phyloP scores from a whole-genome alignment of 208 protist genomes.

The Acanthamoeba castellanii region DNA sequence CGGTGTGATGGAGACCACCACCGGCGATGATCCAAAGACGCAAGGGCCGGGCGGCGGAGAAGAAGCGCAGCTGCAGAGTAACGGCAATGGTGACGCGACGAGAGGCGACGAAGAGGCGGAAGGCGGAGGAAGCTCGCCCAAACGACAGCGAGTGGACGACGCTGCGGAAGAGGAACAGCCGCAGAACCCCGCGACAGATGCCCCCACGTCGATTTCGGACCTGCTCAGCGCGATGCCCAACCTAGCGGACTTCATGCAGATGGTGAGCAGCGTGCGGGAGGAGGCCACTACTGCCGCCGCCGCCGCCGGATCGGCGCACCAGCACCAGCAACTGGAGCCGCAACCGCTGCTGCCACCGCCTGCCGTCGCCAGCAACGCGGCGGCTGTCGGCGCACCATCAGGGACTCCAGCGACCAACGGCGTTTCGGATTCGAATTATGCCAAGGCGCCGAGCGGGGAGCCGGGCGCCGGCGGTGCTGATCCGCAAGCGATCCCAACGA shows the following conservation, averaged over 20 bases:
- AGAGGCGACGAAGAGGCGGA: too few relatives aligned
- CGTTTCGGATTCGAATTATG: too few relatives aligned
- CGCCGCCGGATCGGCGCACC: neutral
- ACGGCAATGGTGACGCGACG: too few relatives aligned
- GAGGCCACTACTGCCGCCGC: neutral
- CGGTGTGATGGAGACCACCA: neutral
- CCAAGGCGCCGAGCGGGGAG: too few relatives aligned
- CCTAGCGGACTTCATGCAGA: neutral
- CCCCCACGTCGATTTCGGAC: neutral
- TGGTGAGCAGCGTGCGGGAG: neutral
- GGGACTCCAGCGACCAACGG: too few relatives aligned
- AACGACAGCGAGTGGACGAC: neutral
- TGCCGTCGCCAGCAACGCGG: too few relatives aligned
- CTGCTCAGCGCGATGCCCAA: neutral
- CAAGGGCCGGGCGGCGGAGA: neutral
- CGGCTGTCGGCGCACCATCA: too few relatives aligned
- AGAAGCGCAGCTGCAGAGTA: neutral
- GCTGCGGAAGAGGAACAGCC: neutral
- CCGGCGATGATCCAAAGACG: neutral
- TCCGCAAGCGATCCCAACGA: too few relatives aligned
- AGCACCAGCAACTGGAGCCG: too few relatives aligned
- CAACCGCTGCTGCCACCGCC: too few relatives aligned
- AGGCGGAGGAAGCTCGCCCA: neutral
- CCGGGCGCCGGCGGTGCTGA: too few relatives aligned
- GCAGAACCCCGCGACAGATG: neutral